Evolutionary conservation across 1,284 basidiomycete species (phyloP).

Genomic region (Microbotryum intermedium): DNA sequence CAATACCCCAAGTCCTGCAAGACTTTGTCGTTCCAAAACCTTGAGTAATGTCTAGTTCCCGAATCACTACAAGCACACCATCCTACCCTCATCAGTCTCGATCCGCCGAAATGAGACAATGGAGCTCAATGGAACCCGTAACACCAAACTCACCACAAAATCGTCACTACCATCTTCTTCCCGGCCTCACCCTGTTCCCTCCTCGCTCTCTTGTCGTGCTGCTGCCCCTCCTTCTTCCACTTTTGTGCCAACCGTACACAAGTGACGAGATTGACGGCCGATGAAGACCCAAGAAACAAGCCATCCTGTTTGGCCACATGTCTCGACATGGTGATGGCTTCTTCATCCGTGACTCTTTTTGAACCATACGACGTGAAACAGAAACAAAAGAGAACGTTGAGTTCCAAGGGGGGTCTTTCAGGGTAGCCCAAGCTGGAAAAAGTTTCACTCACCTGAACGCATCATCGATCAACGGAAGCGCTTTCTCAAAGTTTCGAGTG

Average conservation of each 20-base stretch:
- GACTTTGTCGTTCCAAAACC: constrained; percentile 34
- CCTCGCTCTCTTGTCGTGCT: constrained; percentile 37
- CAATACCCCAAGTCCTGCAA: background rate
- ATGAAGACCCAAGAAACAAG: constrained; percentile 89
- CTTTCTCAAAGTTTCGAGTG: constrained; percentile 77
- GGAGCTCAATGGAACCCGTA: background rate
- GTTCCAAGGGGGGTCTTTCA: background rate
- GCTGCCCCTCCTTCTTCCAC: constrained; percentile 50
- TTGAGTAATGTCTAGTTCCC: constrained; percentile 29
- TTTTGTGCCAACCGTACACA: constrained; percentile 67
- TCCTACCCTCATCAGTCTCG: too few species aligned
- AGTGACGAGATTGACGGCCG: constrained; percentile 89
- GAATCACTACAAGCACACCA: constrained; percentile 30
- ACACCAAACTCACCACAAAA: constrained; percentile 49
- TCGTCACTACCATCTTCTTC: constrained; percentile 64
- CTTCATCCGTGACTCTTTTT: constrained; percentile 69
- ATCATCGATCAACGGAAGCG: constrained; percentile 70
- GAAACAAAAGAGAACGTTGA: background rate
- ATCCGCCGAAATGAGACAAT: background rate
- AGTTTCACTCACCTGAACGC: constrained; percentile 73
- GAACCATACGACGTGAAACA: background rate
- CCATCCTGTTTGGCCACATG: constrained; percentile 83
- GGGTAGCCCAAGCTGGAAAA: background rate
- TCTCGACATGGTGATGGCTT: constrained; percentile 85
- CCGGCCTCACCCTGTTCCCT: too few species aligned